Conservation (phyloP, 352 stramenopile species). For the Phytophthora pistaciae region DNA sequence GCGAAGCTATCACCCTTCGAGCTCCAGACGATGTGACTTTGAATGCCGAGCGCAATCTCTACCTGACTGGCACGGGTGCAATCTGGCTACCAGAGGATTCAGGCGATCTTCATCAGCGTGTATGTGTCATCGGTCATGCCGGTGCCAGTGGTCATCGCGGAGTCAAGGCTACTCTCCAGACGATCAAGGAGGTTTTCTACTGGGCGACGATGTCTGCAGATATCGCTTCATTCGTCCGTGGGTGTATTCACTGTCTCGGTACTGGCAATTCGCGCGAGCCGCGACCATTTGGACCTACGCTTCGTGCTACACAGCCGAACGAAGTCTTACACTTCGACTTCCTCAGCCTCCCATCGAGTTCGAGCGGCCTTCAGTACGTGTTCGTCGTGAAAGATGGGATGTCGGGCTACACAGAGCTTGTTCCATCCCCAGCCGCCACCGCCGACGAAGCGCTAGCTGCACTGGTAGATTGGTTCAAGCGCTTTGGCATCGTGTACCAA, state of each 20-base stretch:
- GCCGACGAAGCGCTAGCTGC: background rate
- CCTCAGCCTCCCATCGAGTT: background rate
- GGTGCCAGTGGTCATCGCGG: background rate
- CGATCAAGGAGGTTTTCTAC: background rate
- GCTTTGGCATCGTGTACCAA: background rate
- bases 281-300: background rate
- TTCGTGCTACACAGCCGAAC: background rate
- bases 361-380: background rate
- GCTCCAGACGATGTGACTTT: background rate
- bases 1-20: background rate
- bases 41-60: background rate
- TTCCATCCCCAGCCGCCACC: background rate
- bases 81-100: background rate
- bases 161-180: background rate
- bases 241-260: background rate
- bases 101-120: background rate
- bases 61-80: no score
- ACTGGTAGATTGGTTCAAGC: background rate
- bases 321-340: constrained; percentile 1
- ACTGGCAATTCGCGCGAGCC: background rate
- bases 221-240: background rate
- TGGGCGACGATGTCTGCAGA: background rate
- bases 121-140: background rate
- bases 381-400: background rate
- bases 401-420: background rate